Conservation (phyloP, 257 asterid species). For the Fraxinus americana region DNA sequence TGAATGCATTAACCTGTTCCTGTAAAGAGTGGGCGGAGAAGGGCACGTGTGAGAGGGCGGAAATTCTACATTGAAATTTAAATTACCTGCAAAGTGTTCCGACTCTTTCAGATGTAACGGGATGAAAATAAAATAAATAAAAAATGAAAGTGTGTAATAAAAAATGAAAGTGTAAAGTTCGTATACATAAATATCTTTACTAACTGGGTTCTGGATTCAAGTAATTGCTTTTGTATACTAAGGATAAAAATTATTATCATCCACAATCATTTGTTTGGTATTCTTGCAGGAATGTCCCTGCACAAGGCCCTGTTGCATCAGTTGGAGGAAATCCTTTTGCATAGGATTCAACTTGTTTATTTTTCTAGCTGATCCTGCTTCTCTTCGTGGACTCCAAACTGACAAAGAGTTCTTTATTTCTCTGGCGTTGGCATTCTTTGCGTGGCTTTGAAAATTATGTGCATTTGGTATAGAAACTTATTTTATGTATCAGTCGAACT, state of each 20-base stretch:
- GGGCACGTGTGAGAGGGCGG: neutral
- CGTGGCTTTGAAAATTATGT: slow-evolving; percentile 12
- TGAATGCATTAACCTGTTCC: neutral
- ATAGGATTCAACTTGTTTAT: slow-evolving; percentile 23
- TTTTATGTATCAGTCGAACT: neutral
- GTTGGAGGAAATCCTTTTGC: slow-evolving; percentile 83
- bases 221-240: neutral
- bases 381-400: neutral
- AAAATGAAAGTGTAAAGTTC: too few species aligned
- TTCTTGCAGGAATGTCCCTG: slow-evolving; percentile 61
- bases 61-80: neutral
- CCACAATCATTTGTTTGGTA: neutral
- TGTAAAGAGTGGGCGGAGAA: neutral
- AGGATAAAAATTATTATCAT: neutral
- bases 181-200: too few species aligned
- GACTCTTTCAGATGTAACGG: too few species aligned
- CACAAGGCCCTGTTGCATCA: slow-evolving; percentile 67
- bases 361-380: slow-evolving; percentile 16
- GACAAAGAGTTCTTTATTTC: slow-evolving; percentile 3
- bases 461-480: slow-evolving; percentile 7
- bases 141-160: too few species aligned
- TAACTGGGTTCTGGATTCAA: too few species aligned
- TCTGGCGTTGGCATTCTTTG: slow-evolving; percentile 10
- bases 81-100: too few species aligned
- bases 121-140: too few species aligned